A percentile compares a stretch with the other conserved stretches of the same genome.
Conservation (phyloP, 2,329 filamentous ascomycete species). For the Diaporthe velutina region DNA sequence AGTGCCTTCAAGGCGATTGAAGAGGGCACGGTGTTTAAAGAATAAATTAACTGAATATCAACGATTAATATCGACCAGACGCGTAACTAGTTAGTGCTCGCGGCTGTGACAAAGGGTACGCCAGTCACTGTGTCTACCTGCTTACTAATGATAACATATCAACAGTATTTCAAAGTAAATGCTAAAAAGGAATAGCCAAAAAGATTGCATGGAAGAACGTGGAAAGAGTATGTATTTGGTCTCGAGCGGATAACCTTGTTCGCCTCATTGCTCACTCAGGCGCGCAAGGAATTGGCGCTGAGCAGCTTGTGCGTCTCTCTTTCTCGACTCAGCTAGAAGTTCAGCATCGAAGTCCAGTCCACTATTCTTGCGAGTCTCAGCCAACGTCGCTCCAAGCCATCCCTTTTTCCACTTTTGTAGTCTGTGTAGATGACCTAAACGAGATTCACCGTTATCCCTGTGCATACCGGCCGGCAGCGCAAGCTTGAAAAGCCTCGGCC, state of each 20-base stretch:
- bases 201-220: too few species aligned
- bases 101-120: too few species aligned
- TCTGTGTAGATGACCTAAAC: neutral
- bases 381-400: neutral
- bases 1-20: neutral
- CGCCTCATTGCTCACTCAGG: conserved; percentile 34
- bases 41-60: neutral
- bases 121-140: too few species aligned
- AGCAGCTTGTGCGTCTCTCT: neutral
- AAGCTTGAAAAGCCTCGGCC: neutral
- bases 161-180: too few species aligned
- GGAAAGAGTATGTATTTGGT: too few species aligned
- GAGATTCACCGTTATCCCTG: neutral
- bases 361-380: neutral
- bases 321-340: neutral
- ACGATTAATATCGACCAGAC: neutral
- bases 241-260: too few species aligned
- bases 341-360: neutral
- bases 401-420: neutral
- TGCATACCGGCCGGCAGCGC: neutral
- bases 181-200: too few species aligned
- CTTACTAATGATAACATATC: too few species aligned
- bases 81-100: too few species aligned
- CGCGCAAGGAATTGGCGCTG: neutral
- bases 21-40: neutral